Conservation (phyloP, 331 rosid species). For the Prunus yedoensis region DNA sequence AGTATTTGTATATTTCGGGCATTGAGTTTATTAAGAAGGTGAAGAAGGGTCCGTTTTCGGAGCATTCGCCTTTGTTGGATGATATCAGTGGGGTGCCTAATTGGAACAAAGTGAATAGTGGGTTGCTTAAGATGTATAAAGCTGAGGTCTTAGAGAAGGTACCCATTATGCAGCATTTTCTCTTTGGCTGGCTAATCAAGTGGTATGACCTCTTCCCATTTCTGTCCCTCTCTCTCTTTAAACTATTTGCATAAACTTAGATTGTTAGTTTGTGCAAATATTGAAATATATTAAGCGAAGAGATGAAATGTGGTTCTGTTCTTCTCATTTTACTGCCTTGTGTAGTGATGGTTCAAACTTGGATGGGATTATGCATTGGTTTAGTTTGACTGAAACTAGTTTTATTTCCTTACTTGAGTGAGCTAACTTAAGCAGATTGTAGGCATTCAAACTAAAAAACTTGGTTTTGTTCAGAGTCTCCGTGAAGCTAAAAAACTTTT, state of each 20-base stretch:
- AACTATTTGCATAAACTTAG: neutral
- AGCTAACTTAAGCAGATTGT: neutral
- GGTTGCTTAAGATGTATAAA: slow-evolving; percentile 94
- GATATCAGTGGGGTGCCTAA: slow-evolving; percentile 93
- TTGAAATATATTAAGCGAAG: neutral
- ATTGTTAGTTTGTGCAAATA: neutral
- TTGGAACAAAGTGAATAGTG: slow-evolving; percentile 92
- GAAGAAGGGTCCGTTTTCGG: slow-evolving; percentile 95
- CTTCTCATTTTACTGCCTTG: neutral
- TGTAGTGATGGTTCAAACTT: neutral
- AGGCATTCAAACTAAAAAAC: neutral
- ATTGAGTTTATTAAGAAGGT: slow-evolving; percentile 74
- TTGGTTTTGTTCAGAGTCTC: neutral
- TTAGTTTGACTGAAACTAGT: neutral
- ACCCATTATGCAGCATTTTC: slow-evolving; percentile 99
- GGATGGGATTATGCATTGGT: neutral
- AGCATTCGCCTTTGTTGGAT: slow-evolving; percentile 95
- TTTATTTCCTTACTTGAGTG: neutral
- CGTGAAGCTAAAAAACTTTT: neutral
- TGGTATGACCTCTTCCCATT: slow-evolving; percentile 40
- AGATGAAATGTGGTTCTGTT: neutral
- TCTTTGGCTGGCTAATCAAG: slow-evolving; percentile 70
- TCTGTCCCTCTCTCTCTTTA: neutral
- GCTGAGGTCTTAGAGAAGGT: slow-evolving; percentile 97
- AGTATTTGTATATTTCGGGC: slow-evolving; percentile 71